Conservation (phyloP, 1,284 basidiomycete genomes). For the Ganoderma leucocontextum region DNA sequence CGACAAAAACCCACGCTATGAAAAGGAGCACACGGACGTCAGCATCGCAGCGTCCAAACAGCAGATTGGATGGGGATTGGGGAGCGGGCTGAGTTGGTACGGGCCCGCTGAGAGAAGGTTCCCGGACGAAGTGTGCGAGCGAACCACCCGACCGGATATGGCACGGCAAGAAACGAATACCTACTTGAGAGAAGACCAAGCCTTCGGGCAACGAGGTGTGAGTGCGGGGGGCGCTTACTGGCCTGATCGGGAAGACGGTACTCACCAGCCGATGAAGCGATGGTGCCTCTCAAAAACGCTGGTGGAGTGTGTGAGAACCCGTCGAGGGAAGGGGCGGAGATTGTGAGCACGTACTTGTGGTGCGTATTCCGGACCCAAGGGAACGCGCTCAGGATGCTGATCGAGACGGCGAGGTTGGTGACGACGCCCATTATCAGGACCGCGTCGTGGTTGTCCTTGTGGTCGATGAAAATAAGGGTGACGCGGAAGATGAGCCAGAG, state of each 20-base stretch:
- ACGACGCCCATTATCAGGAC: conserved; percentile 65
- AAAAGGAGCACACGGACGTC: conserved; percentile 26
- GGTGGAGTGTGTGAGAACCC: conserved; percentile 31
- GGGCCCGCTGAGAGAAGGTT: conserved; percentile 5
- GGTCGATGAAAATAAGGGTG: conserved; percentile 59
- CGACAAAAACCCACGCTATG: conserved; percentile 53
- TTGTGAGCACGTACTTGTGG: conserved; percentile 60
- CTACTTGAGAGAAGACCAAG: conserved; percentile 63
- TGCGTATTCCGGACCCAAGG: conserved; percentile 74
- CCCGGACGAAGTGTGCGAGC: conserved; percentile 27
- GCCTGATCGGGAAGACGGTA: conserved; percentile 32
- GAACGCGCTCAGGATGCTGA: conserved; percentile 69
- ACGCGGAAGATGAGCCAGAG: conserved; percentile 70
- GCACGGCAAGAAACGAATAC: conserved; percentile 36
- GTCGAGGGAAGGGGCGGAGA: conserved; percentile 15
- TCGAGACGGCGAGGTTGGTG: conserved; percentile 62
- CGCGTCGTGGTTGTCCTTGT: conserved; percentile 60
- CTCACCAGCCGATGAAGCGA: conserved; percentile 74
- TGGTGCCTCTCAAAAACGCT: conserved; percentile 77
- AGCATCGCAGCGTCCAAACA: conserved; percentile 19
- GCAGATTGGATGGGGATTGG: not conserved
- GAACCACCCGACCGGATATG: conserved; percentile 18
- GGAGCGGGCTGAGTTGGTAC: conserved; percentile 6
- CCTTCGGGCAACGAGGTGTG: conserved; percentile 46
- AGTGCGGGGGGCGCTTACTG: conserved; percentile 31